Evolutionary conservation across 805 yeast genomes (phyloP), one percentile per base, ranked within the genome.

Genomic region (Candida quercuum): DNA sequence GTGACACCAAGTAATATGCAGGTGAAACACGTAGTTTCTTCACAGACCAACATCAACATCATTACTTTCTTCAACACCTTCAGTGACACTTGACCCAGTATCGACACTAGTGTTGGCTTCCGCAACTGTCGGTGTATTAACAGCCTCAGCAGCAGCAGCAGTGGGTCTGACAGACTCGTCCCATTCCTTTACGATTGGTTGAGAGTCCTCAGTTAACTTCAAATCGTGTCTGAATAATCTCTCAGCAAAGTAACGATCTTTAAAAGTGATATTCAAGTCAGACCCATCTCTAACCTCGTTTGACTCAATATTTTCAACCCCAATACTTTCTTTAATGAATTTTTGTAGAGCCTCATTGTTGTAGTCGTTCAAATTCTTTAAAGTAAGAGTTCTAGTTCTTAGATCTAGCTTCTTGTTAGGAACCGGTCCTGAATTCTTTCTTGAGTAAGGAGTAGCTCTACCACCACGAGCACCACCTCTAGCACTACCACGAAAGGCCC

Each of bases 241-340:
- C 27, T 52, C 55, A 21, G 57, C 59, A 16, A 16, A 14, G 21
- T 38, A 46, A 37, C 59, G 46, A 20, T 46, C 45, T 22, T 37
- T 45, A 38, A 54, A 54, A 13, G 49, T 50, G 21, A 54, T 25
- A 23, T 39, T 40, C 10, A 49, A 27, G 16, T 40, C 36, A 13
- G 23, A 24, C n/a, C 24, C 33, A 15, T 37, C 42, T 27, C 39
- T 42, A 8, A 33, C 11, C 6, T 28, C 13, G 12, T 44, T 22
- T 10, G 36, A 36, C 1, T 23, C 35, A n/a, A 43, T n/a, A 5
- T 35, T 18, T 4, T 60, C 44, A 5, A 33, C 32, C 11, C 45
- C 49, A n/a, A 42, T 36, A 11, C 37, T 32, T n/a, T 29, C 24
- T 29, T 40, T 39, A 15, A 52, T 6, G 5, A 39, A 39, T 19